A percentile compares a stretch with the other conserved stretches of the same genome.
phyloP scores from a whole-genome alignment of 1,284 basidiomycete genomes.

The Uromyces viciae-fabae region DNA sequence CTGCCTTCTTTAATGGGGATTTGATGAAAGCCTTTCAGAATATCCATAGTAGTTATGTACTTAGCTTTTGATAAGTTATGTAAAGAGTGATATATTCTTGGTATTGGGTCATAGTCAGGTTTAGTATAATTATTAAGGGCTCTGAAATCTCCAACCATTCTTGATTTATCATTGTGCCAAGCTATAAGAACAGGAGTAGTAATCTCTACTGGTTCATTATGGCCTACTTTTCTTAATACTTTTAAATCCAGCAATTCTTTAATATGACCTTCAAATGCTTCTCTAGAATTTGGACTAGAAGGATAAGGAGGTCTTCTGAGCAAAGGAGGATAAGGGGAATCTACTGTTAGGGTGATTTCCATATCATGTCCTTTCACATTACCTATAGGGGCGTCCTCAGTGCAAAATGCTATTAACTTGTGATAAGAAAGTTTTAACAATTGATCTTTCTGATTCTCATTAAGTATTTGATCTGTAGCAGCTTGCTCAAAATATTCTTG shows the following conservation, averaged over 20 bases:
- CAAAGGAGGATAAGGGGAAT: not conserved
- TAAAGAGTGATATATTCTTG: not conserved
- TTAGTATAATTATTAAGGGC: not conserved
- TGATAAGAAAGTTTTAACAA: not conserved
- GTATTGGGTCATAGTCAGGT: not conserved
- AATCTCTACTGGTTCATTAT: not conserved
- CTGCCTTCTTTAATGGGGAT: not conserved
- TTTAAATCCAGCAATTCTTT: not conserved
- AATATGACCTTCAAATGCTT: not conserved
- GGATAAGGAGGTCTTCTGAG: not conserved
- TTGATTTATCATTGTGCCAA: not conserved
- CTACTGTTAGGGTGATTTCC: not conserved
- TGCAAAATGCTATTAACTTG: not conserved
- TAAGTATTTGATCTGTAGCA: not conserved
- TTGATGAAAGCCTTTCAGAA: constrained; percentile 23
- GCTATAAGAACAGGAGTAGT: not conserved
- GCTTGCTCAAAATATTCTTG: not conserved
- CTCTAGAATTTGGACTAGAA: not conserved
- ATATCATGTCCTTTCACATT: not conserved
- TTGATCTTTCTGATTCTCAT: not conserved
- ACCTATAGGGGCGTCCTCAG: not conserved
- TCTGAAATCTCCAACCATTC: not conserved
- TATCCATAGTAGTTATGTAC: constrained; percentile 8
- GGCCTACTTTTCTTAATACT: not conserved
- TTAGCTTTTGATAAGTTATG: not conserved